Percentiles rank a stretch among this genome's conserved stretches.
Evolutionary conservation across 495 filamentous ascomycete genomes (phyloP).

Genomic region (Penicillium pancosmium): DNA sequence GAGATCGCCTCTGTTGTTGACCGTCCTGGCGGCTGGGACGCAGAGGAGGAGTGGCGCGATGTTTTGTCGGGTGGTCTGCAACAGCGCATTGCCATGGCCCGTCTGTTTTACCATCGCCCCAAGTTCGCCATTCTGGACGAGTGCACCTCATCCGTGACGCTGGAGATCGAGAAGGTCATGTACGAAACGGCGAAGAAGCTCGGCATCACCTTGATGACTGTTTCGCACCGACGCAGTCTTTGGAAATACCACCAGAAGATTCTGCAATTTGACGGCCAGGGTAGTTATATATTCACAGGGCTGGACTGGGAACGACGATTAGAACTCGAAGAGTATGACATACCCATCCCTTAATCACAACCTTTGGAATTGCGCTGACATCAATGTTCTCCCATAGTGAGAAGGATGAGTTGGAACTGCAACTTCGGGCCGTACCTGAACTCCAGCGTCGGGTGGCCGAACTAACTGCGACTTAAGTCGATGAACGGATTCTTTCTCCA

Average conservation of each 20-base stretch:
- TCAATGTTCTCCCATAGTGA: constrained; percentile 55
- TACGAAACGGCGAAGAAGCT: constrained; percentile 92
- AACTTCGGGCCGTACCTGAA: constrained; percentile 82
- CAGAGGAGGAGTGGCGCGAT: constrained; percentile 94
- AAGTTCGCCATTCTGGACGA: constrained; percentile 93
- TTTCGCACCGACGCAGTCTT: constrained; percentile 84
- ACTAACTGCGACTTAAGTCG: constrained; percentile 44
- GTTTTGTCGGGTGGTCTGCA: constrained; percentile 88
- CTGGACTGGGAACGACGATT: constrained; percentile 87
- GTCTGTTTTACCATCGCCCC: constrained; percentile 92
- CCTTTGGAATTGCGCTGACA: constrained; percentile 12
- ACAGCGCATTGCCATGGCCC: constrained; percentile 96
- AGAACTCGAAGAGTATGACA: constrained; percentile 77
- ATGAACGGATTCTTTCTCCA: not conserved
- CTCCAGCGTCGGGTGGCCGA: constrained; percentile 83
- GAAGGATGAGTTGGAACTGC: constrained; percentile 89
- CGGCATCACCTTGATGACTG: constrained; percentile 94
- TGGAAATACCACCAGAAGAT: constrained; percentile 97
- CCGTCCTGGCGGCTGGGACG: constrained; percentile 84
- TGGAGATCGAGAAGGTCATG: constrained; percentile 93
- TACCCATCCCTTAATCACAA: not conserved
- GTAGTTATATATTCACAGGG: constrained; percentile 84
- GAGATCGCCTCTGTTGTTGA: constrained; percentile 84
- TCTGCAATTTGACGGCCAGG: constrained; percentile 94
- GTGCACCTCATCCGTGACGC: constrained; percentile 89